These are phyloP conservation scores for Amylostereum areolatum DNA, from an alignment of 1,284 basidiomycete genomes.

Conservation along the genomic window DNA sequence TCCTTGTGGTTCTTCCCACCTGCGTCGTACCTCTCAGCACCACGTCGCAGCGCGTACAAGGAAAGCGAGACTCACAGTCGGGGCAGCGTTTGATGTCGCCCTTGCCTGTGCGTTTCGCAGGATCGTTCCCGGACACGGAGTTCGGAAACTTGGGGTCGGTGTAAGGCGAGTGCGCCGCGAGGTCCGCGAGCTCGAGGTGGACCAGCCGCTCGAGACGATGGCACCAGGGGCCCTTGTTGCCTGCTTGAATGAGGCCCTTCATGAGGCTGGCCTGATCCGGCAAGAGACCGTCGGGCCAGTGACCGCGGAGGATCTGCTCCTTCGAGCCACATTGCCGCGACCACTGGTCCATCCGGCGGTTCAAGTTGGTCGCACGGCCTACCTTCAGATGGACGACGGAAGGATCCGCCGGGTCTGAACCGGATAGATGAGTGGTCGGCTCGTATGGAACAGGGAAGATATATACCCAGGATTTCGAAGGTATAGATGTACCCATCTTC, in stretches of 20 bases:
- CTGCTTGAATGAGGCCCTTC: slow-evolving; percentile 43
- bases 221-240: slow-evolving; percentile 42
- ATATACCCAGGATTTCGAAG: slow-evolving; percentile 65
- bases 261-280: slow-evolving; percentile 30
- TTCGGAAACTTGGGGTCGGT: slow-evolving; percentile 43
- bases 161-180: slow-evolving; percentile 54
- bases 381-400: slow-evolving; percentile 42
- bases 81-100: slow-evolving; percentile 20
- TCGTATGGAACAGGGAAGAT: neutral
- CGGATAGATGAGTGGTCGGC: neutral
- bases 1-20: slow-evolving; percentile 64
- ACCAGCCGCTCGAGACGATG: slow-evolving; percentile 60
- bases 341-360: slow-evolving; percentile 63
- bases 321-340: slow-evolving; percentile 57
- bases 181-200: slow-evolving; percentile 69
- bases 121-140: slow-evolving; percentile 19
- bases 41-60: neutral
- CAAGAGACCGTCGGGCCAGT: slow-evolving; percentile 39
- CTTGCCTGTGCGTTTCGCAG: slow-evolving; percentile 11
- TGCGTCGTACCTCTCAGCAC: slow-evolving; percentile 14
- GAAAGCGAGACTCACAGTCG: slow-evolving; percentile 30
- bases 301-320: slow-evolving; percentile 42
- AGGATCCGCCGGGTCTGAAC: slow-evolving; percentile 23
- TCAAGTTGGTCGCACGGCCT: slow-evolving; percentile 42
- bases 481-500: slow-evolving; percentile 71